These are phyloP conservation scores for Amphibolis antarctica DNA, from an alignment of 106 monocot genomes.

Conservation along the genomic window DNA sequence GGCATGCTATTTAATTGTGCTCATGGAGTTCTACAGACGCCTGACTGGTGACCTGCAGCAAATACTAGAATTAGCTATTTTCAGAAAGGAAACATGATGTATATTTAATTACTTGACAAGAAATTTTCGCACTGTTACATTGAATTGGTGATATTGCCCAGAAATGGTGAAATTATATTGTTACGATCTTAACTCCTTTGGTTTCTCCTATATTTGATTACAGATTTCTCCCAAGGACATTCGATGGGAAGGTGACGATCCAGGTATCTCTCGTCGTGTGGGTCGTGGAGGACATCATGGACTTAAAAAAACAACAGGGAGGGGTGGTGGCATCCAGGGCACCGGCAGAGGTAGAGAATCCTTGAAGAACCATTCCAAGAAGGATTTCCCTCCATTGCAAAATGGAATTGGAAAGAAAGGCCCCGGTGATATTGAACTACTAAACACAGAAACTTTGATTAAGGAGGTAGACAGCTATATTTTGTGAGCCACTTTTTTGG, in stretches of 20 bases:
- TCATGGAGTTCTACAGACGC: too few species aligned
- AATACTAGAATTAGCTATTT: too few species aligned
- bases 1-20: too few species aligned
- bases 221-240: conserved; percentile 68
- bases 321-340: conserved; percentile 27
- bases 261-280: conserved; percentile 23
- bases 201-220: not conserved
- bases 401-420: conserved; percentile 50
- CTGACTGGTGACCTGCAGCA: too few species aligned
- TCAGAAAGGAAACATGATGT: too few species aligned
- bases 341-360: conserved; percentile 53
- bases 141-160: too few species aligned
- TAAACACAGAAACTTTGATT: conserved; percentile 54
- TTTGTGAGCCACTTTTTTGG: not conserved
- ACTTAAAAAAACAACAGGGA: conserved; percentile 34
- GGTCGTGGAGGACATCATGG: conserved; percentile 36
- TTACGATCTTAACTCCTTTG: not conserved
- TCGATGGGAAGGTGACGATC: conserved; percentile 57
- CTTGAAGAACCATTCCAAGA: conserved; percentile 35
- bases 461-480: conserved; percentile 37
- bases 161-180: too few species aligned
- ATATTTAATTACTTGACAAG: too few species aligned
- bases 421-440: conserved; percentile 47
- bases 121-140: too few species aligned
- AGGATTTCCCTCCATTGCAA: conserved; percentile 36